These are phyloP conservation scores for Ceratocystis smalleyi DNA, from an alignment of 2,329 filamentous ascomycete genomes.

Conservation along the genomic window DNA sequence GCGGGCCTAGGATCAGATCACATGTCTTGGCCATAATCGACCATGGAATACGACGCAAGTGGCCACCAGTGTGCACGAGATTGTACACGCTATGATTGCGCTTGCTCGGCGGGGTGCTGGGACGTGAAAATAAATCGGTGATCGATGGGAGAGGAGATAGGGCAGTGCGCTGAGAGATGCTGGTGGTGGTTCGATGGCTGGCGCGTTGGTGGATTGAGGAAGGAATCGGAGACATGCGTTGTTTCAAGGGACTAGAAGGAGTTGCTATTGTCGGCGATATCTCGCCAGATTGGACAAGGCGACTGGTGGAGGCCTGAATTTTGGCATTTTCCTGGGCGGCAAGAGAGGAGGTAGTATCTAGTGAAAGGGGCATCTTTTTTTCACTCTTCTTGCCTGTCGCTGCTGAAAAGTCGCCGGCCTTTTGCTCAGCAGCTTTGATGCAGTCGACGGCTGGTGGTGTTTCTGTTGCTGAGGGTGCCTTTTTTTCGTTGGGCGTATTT, in stretches of 20 bases:
- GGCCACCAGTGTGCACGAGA: slow-evolving; percentile 24
- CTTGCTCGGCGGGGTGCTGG: slow-evolving; percentile 3
- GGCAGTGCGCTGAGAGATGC: slow-evolving; percentile 37
- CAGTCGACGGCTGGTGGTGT: neutral
- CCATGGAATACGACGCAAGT: slow-evolving; percentile 39
- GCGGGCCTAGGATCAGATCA: slow-evolving; percentile 64
- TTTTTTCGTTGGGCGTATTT: neutral
- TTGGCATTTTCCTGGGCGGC: neutral
- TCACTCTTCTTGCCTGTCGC: neutral
- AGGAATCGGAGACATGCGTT: slow-evolving; percentile 19
- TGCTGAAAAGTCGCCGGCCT: neutral
- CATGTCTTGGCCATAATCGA: slow-evolving; percentile 62
- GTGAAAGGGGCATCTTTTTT: neutral
- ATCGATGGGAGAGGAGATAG: slow-evolving; percentile 53
- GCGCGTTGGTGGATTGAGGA: slow-evolving; percentile 23
- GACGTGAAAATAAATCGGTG: slow-evolving; percentile 47
- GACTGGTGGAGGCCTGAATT: neutral
- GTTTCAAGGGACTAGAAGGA: slow-evolving; percentile 9
- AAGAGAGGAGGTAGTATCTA: neutral
- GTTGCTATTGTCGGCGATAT: neutral
- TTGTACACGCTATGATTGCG: neutral
- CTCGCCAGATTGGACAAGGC: neutral
- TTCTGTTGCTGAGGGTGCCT: slow-evolving; percentile 9
- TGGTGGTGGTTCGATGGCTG: slow-evolving; percentile 40
- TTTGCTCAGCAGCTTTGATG: neutral